These are phyloP conservation scores for Gyromitra esculenta DNA, from an alignment of 2,329 filamentous ascomycete genomes.

Conservation along the genomic window DNA sequence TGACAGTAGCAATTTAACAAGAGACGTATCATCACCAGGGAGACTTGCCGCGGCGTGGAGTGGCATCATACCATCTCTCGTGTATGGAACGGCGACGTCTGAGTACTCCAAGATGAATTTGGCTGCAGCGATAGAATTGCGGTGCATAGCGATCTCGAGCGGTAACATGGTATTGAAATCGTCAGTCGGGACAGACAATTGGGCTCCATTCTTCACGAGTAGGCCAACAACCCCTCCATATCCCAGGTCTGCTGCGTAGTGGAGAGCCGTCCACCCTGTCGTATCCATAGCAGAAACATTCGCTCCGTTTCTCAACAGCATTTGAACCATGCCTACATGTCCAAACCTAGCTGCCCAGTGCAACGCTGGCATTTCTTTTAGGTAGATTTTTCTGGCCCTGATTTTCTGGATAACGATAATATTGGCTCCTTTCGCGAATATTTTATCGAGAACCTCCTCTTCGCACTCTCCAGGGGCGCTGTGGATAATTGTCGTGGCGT, in stretches of 20 bases:
- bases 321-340: constrained; percentile 3
- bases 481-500: constrained; percentile 8
- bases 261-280: constrained; percentile 14
- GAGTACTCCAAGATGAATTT: constrained; percentile 9
- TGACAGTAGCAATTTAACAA: constrained; percentile 3
- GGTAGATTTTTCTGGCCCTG: background rate
- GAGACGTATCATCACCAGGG: constrained; percentile 1
- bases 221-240: constrained; percentile 5
- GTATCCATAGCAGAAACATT: constrained; percentile 15
- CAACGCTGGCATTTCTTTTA: constrained; percentile 1
- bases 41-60: constrained; percentile 19
- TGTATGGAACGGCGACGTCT: constrained; percentile 8
- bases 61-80: constrained; percentile 21
- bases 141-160: constrained; percentile 14
- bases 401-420: constrained; percentile 18
- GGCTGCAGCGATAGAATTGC: background rate
- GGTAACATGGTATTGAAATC: constrained; percentile 6
- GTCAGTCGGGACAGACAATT: constrained; percentile 7
- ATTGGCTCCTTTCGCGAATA: constrained; percentile 16
- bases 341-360: constrained; percentile 30
- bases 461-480: constrained; percentile 1
- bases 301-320: constrained; percentile 12
- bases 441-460: background rate
- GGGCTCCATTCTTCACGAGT: constrained; percentile 8
- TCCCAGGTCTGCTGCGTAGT: constrained; percentile 17